Base-by-base conservation (phyloP, 202 grass and related monocot species). In the Musa balbisiana region DNA sequence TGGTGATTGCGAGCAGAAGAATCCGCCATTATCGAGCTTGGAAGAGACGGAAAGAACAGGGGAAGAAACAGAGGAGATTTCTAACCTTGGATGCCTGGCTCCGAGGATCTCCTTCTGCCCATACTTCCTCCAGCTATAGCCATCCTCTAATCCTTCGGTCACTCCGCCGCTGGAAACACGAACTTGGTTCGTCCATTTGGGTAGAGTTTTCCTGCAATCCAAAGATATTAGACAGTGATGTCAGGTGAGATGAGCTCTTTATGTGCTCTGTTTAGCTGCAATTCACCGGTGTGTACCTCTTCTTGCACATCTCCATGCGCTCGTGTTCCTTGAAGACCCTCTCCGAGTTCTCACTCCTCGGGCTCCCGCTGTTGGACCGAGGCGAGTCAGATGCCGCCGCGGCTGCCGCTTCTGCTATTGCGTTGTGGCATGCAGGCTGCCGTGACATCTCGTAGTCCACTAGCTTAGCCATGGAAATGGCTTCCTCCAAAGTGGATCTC, bases 41-140 rank as follows among this genome's bases (percentile, higher is more conserved):
- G 17, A 19, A 19, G 20, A 17, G 58, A 62, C 6, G 8, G 4
- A 8, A 6, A 43, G 33, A 43, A 43, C 33, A 43, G 33, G 33
- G 33, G 33, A 43, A 43, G 33, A 43, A 43, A 43, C 33, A 43
- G 33, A 43, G 5, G 33, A 43, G 10, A 0, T 11, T 19, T n/a
- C 77, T 43, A 58, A 93, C 93, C 93, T 93, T 49, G 93, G 93
- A 33, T 78, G 75, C 79, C 75, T 92, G 53, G 92, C 87, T 71
- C 89, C 87, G 8, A 90, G 90, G 50, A 92, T 92, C 63, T 82
- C 82, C 77, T 92, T 92, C 76, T 92, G 90, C 3, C 90, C 90
- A 43, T 92, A 92, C 78, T 92, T 92, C 55, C 90, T 87, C 90
- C 90, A 92, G 72, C 82, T 89, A 64, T 77, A 84, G n/a, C 87